Evolutionary conservation across 208 protist species (phyloP).

Genomic region (Angomonas desouzai): DNA sequence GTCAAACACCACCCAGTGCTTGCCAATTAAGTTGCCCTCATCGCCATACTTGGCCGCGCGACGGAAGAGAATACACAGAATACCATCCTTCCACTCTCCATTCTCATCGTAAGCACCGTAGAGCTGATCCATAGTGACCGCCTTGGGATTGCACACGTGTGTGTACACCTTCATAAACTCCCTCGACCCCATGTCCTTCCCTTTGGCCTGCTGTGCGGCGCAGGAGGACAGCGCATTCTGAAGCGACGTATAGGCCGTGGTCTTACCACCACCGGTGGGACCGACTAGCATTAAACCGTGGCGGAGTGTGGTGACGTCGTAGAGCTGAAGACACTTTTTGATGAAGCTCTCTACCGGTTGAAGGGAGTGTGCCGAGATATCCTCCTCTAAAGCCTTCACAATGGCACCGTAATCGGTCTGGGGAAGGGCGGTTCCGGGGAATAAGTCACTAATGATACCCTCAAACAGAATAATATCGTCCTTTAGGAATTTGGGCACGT

Average conservation of each 20-base stretch:
- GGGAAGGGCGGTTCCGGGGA: slow-evolving; percentile 93
- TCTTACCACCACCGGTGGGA: slow-evolving; percentile 95
- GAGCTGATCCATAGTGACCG: slow-evolving; percentile 98
- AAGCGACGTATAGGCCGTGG: slow-evolving; percentile 84
- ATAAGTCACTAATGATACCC: slow-evolving; percentile 98
- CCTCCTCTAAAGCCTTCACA: slow-evolving; percentile 66
- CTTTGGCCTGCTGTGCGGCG: slow-evolving; percentile 61
- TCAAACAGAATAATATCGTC: slow-evolving; percentile 94
- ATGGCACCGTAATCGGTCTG: slow-evolving; percentile 94
- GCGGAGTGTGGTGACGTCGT: slow-evolving; percentile 97
- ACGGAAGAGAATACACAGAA: slow-evolving; percentile 94
- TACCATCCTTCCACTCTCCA: slow-evolving; percentile 97
- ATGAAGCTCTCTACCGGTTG: slow-evolving; percentile 93
- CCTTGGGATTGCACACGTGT: slow-evolving; percentile 96
- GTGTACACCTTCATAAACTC: slow-evolving; percentile 90
- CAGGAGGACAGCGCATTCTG: slow-evolving; percentile 81
- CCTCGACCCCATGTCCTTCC: slow-evolving; percentile 58
- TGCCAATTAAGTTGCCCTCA: slow-evolving; percentile 77
- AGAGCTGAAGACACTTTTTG: slow-evolving; percentile 97
- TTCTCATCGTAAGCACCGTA: slow-evolving; percentile 97
- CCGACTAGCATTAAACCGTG: slow-evolving; percentile 98
- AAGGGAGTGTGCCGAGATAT: slow-evolving; percentile 60
- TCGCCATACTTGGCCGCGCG: slow-evolving; percentile 85
- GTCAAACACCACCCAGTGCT: slow-evolving; percentile 98
- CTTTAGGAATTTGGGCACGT: slow-evolving; percentile 98